A percentile compares a stretch with the other conserved stretches of the same genome.
phyloP scores from a whole-genome alignment of 495 filamentous ascomycete genomes.

The Hypoxylon lenormandii region DNA sequence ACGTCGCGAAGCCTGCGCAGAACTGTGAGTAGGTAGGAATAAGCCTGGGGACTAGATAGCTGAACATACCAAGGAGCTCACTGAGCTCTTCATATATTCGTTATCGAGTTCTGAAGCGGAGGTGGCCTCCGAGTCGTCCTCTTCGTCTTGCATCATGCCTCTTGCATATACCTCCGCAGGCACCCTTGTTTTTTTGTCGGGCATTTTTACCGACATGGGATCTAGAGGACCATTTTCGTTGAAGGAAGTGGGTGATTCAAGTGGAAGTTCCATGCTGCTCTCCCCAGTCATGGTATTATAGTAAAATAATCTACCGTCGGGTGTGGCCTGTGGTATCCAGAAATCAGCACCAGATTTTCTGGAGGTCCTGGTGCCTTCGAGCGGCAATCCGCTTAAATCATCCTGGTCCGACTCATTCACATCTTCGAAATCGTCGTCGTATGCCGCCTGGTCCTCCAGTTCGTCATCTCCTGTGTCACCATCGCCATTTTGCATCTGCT shows the following conservation, averaged over 20 bases:
- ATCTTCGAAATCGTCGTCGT: slow-evolving; percentile 64
- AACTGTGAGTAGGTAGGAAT: slow-evolving; percentile 33
- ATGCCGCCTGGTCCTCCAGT: slow-evolving; percentile 64
- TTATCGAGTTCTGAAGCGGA: slow-evolving; percentile 89
- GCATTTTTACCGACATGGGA: slow-evolving; percentile 85
- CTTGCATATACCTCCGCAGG: slow-evolving; percentile 92
- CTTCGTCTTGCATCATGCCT: slow-evolving; percentile 84
- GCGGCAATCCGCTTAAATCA: slow-evolving; percentile 70
- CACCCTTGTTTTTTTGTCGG: slow-evolving; percentile 88
- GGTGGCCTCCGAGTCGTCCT: slow-evolving; percentile 77
- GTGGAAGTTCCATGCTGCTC: slow-evolving; percentile 89
- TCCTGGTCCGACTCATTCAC: slow-evolving; percentile 73
- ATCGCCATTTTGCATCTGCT: slow-evolving; percentile 70
- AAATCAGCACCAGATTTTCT: slow-evolving; percentile 91
- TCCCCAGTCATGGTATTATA: slow-evolving; percentile 96
- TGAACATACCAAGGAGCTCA: slow-evolving; percentile 64
- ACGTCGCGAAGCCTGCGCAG: slow-evolving; percentile 66
- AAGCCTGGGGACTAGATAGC: not conserved
- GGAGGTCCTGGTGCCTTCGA: slow-evolving; percentile 73
- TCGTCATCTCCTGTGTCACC: slow-evolving; percentile 79
- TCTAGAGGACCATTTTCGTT: slow-evolving; percentile 88
- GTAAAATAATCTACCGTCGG: slow-evolving; percentile 93
- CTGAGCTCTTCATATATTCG: slow-evolving; percentile 63
- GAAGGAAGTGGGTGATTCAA: slow-evolving; percentile 85
- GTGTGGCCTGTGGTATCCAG: slow-evolving; percentile 98